A percentile compares a stretch with the other conserved stretches of the same genome.
These are phyloP conservation scores for Epicoccum sorghinum DNA, from an alignment of 2,329 filamentous ascomycete species.

Conservation along the genomic window DNA sequence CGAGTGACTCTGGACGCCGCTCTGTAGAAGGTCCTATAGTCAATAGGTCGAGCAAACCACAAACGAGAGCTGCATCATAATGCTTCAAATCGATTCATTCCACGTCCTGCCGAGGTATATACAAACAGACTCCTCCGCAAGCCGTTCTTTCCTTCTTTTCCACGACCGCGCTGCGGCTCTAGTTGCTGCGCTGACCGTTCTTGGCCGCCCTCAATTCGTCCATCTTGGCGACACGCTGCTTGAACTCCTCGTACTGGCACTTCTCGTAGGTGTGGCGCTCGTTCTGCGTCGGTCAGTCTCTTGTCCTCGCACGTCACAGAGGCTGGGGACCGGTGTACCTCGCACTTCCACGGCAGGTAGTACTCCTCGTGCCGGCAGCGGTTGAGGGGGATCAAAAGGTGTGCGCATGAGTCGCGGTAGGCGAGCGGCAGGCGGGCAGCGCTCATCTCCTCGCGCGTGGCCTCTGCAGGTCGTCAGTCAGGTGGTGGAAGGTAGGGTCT, in stretches of 20 bases:
- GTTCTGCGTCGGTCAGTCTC: conserved; percentile 61
- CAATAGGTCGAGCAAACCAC: too few species aligned
- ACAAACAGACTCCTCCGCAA: too few species aligned
- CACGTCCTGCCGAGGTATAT: too few species aligned
- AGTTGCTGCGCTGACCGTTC: conserved; percentile 86
- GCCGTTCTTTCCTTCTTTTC: background rate
- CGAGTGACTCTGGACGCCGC: too few species aligned
- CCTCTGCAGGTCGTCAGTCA: conserved; percentile 60
- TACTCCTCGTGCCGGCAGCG: conserved; percentile 89
- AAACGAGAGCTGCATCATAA: too few species aligned
- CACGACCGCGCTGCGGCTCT: background rate
- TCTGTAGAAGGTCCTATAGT: too few species aligned
- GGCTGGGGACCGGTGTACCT: conserved; percentile 61
- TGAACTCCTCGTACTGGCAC: conserved; percentile 99
- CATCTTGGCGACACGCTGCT: conserved; percentile 98
- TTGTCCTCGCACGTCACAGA: too few species aligned
- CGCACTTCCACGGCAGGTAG: conserved; percentile 97
- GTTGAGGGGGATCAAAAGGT: conserved; percentile 94
- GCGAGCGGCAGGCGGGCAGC: conserved; percentile 84
- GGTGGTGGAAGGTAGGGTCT: conserved; percentile 5
- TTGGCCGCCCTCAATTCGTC: conserved; percentile 89
- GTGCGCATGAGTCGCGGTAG: conserved; percentile 95
- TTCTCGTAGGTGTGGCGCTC: conserved; percentile 99
- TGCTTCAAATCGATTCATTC: too few species aligned
- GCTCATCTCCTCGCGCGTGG: conserved; percentile 91